Evolutionary conservation across 345 rosid species (phyloP), one percentile per base, ranked within the genome.

Genomic region (Acer campestre): DNA sequence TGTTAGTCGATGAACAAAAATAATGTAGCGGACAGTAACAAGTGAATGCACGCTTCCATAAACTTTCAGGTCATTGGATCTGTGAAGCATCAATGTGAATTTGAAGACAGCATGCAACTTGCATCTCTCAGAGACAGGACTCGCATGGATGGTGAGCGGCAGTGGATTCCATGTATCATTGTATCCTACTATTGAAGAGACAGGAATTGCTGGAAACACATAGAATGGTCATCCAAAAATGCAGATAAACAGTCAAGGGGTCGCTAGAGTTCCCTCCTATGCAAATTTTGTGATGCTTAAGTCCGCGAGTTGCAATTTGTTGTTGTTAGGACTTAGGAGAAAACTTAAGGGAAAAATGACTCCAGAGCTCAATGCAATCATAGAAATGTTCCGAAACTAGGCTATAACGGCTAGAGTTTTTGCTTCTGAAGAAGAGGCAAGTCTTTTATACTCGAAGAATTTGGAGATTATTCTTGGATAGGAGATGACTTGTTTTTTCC

Each of bases 1-100:
- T 6, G 65, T 76, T 44, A 82, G 35, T 22, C 8, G 42, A 14
- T 10, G 9, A 46, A 17, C 18, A 71, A 27, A 56, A 35, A 64
- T n/a, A 10, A 59, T 67, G 25, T 10, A 7, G 25, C 11, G 59
- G 65, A 68, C 17, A 38, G 69, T 27, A 42, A 53, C 67, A 67
- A 42, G 20, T 23, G 1, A 61, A 76, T 79, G 46, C 51, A 40
- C 10, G 53, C 71, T 71, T 53, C 62, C 17, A 29, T 13, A 42
- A 53, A 35, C 68, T 67, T 31, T 73, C 56, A 63, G 71, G 48
- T 42, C 53, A 40, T 27, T 61, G 62, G n/a, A 44, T 53, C 29
- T 59, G 73, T 16, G 17, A 17, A 25, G 51, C 59, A 14, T 71
- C 10, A 29, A 70, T 2, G 3, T 51, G 40, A 46, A 42, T 10